phyloP scores from a whole-genome alignment of 2,329 filamentous ascomycete genomes.

The Coniochaeta ligniaria region DNA sequence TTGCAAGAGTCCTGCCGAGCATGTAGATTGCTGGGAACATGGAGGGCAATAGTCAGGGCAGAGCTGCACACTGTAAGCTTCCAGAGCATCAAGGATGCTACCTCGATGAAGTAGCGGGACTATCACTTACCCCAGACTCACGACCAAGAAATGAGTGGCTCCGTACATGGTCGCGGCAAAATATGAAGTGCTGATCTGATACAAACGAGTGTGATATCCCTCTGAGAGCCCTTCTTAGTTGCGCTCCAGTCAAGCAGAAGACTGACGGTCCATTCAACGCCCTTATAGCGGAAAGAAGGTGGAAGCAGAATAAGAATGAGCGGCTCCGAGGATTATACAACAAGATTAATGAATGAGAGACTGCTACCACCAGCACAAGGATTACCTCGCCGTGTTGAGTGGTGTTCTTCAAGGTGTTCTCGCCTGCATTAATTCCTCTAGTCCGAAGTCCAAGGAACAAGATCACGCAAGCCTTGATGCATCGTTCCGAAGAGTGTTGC shows the following conservation, averaged over 20 bases:
- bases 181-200: not conserved
- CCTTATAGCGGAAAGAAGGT: too few relatives aligned
- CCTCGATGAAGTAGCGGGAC: not conserved
- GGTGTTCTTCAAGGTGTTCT: not conserved
- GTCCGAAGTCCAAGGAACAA: not conserved
- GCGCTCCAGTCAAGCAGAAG: too few relatives aligned
- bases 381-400: not conserved
- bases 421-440: not conserved
- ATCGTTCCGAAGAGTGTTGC: not conserved
- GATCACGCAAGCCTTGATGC: not conserved
- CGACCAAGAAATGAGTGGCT: not conserved
- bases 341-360: not conserved
- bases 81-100: not conserved
- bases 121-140: constrained; percentile 1
- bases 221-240: not conserved
- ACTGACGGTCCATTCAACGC: too few relatives aligned
- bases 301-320: too few relatives aligned
- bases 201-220: constrained; percentile 1
- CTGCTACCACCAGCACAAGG: not conserved
- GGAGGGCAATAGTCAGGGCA: not conserved
- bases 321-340: too few relatives aligned
- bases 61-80: not conserved
- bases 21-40: constrained; percentile 1
- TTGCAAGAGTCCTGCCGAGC: not conserved
- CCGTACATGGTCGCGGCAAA: constrained; percentile 1